Evolutionary conservation across 2,329 filamentous ascomycete species (phyloP).

Genomic region (Penicillium sp.): DNA sequence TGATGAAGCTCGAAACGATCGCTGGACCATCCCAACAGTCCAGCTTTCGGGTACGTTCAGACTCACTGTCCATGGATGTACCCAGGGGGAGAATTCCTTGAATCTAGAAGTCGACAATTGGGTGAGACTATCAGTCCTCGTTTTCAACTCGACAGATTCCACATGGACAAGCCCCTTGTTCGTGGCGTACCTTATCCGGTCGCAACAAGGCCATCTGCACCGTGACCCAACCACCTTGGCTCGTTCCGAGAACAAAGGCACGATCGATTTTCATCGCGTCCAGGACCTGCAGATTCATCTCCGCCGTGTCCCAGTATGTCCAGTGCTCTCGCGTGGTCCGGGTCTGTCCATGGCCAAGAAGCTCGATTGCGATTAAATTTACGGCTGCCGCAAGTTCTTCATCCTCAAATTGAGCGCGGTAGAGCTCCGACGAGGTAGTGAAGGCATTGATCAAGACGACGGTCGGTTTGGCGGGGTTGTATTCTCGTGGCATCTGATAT

Average conservation of each 20-base stretch:
- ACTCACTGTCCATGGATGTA: slow-evolving; percentile 49
- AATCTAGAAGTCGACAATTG: slow-evolving; percentile 32
- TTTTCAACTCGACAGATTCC: no score
- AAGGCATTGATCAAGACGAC: slow-evolving; percentile 49
- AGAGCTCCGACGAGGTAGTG: slow-evolving; percentile 45
- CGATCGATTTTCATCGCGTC: slow-evolving; percentile 42
- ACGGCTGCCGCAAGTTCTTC: slow-evolving; percentile 31
- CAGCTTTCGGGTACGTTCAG: slow-evolving; percentile 36
- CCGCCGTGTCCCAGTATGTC: slow-evolving; percentile 52
- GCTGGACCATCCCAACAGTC: slow-evolving; percentile 46
- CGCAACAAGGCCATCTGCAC: slow-evolving; percentile 49
- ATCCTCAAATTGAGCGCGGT: slow-evolving; percentile 36
- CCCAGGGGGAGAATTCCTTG: slow-evolving; percentile 48
- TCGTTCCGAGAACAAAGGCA: slow-evolving; percentile 47
- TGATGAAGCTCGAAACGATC: slow-evolving; percentile 31
- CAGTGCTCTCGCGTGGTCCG: slow-evolving; percentile 41
- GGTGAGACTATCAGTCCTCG: neutral
- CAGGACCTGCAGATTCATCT: slow-evolving; percentile 52
- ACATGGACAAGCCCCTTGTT: no score
- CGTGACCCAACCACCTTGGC: slow-evolving; percentile 50
- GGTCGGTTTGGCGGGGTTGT: slow-evolving; percentile 48
- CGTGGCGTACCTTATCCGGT: slow-evolving; percentile 38
- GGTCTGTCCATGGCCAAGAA: slow-evolving; percentile 49
- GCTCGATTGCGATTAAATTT: slow-evolving; percentile 51
- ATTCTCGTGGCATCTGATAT: slow-evolving; percentile 43